phyloP scores from a whole-genome alignment of 2,329 filamentous ascomycete genomes.

The Alternaria metachromatica region DNA sequence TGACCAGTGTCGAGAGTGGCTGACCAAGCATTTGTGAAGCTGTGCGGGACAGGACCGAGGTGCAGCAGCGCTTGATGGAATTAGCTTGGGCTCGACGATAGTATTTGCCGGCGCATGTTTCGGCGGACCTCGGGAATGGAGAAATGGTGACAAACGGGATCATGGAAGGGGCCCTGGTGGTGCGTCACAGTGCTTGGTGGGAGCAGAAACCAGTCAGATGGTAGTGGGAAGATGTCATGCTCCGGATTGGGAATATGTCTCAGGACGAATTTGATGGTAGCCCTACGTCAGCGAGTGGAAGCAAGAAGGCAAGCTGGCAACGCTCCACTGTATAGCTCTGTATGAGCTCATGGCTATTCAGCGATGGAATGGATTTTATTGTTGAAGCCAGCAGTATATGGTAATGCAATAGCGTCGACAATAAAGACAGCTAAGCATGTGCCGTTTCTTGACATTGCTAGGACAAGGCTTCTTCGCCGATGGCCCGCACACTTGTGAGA shows the following conservation, averaged over 20 bases:
- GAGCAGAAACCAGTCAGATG: background rate
- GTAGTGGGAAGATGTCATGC: background rate
- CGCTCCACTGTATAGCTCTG: background rate
- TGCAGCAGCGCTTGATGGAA: constrained; percentile 2
- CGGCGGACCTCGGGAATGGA: background rate
- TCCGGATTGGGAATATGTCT: background rate
- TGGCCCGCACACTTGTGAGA: background rate
- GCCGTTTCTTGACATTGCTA: constrained; percentile 1
- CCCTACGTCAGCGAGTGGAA: background rate
- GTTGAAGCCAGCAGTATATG: no score
- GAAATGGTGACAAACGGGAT: background rate
- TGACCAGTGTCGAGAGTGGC: background rate
- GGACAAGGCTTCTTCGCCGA: constrained; percentile 1
- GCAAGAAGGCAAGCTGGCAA: background rate
- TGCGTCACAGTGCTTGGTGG: constrained; percentile 10
- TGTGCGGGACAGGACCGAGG: background rate
- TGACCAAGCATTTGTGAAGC: background rate
- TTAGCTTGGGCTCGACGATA: constrained; percentile 1
- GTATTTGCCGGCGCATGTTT: background rate
- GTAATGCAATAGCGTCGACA: no score
- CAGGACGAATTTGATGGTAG: background rate
- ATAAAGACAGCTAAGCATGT: background rate
- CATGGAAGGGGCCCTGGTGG: background rate
- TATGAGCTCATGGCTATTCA: background rate
- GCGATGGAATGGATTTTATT: no score